Conservation (phyloP, 768 basidiomycete genomes). For the Phylloporus scabripes region DNA sequence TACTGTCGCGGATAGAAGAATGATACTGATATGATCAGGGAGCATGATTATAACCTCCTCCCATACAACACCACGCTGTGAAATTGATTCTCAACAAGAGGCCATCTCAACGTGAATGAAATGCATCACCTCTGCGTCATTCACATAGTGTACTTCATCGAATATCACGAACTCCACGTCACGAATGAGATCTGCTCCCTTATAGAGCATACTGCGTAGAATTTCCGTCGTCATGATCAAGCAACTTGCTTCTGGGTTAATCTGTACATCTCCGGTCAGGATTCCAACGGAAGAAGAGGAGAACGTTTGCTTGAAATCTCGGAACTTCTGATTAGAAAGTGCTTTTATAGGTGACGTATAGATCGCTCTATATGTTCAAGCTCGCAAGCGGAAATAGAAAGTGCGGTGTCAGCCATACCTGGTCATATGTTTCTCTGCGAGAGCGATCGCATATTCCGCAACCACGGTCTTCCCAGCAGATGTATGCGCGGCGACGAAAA, state of each 20-base stretch:
- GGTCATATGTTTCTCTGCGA: slow-evolving; percentile 99
- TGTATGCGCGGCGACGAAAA: slow-evolving; percentile 99
- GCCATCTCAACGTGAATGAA: slow-evolving; percentile 1
- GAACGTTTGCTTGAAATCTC: slow-evolving; percentile 97
- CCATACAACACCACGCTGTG: slow-evolving; percentile 96
- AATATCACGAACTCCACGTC: slow-evolving; percentile 99
- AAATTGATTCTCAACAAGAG: slow-evolving; percentile 12
- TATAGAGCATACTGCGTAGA: slow-evolving; percentile 95
- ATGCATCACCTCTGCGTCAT: slow-evolving; percentile 84
- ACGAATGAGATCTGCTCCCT: slow-evolving; percentile 95
- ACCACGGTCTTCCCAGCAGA: slow-evolving; percentile 99
- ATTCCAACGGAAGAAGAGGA: slow-evolving; percentile 90
- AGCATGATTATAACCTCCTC: slow-evolving; percentile 99
- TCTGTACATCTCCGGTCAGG: slow-evolving; percentile 97
- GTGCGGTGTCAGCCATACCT: slow-evolving; percentile 44
- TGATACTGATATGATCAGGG: slow-evolving; percentile 97
- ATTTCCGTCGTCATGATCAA: slow-evolving; percentile 99
- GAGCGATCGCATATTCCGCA: slow-evolving; percentile 96
- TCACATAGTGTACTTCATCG: slow-evolving; percentile 99
- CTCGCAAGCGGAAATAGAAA: slow-evolving; percentile 11
- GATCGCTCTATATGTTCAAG: slow-evolving; percentile 62
- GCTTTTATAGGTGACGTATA: slow-evolving; percentile 99
- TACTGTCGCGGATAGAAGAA: slow-evolving; percentile 93
- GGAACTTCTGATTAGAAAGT: slow-evolving; percentile 96
- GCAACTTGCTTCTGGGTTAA: slow-evolving; percentile 96